phyloP scores from a whole-genome alignment of 1,284 basidiomycete species.

The Ganoderma boninense region DNA sequence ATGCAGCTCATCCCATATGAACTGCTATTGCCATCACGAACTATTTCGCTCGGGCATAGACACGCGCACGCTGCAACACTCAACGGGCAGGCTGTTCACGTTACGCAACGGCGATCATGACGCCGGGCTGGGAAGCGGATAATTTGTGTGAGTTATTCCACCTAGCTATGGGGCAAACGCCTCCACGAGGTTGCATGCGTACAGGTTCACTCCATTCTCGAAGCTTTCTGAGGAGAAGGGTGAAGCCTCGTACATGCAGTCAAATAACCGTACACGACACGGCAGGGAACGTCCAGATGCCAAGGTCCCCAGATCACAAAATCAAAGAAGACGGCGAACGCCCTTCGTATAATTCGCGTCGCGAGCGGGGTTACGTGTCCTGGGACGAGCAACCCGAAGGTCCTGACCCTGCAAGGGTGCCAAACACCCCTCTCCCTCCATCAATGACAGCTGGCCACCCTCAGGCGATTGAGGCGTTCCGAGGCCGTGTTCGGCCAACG shows the following conservation, averaged over 20 bases:
- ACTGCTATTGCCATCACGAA: background rate
- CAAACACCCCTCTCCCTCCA: background rate
- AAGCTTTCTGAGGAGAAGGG: background rate
- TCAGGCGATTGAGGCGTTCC: slow-evolving; percentile 12
- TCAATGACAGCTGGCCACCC: background rate
- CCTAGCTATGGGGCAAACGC: background rate
- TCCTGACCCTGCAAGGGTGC: background rate
- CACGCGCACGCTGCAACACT: background rate
- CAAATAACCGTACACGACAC: background rate
- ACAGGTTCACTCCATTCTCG: background rate
- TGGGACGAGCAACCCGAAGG: background rate
- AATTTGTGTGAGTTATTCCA: background rate
- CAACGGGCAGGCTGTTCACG: background rate
- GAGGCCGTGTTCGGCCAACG: slow-evolving; percentile 9
- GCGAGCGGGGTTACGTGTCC: background rate
- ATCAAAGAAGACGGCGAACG: background rate
- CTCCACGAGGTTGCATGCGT: background rate
- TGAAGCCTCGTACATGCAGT: background rate
- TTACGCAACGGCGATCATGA: background rate
- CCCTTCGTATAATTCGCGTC: background rate
- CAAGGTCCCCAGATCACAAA: background rate
- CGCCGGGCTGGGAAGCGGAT: background rate
- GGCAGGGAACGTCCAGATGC: background rate
- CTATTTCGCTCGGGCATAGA: no score
- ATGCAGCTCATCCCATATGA: background rate